Base-by-base conservation (phyloP, 2,329 filamentous ascomycete genomes). In the Corinectria fuckeliana region DNA sequence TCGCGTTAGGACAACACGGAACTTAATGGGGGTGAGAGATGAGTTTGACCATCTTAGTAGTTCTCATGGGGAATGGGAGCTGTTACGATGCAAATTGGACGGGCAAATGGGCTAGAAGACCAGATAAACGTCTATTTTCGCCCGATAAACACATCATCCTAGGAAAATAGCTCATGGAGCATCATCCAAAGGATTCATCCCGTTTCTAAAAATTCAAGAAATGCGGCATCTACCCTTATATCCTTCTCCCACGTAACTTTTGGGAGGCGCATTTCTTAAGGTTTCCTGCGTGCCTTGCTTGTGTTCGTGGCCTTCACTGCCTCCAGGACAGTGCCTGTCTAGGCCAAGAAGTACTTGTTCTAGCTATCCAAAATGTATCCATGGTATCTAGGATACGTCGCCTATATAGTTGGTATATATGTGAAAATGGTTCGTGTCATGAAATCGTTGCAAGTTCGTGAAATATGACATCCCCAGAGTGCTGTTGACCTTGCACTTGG, bases 341-440 rank as follows among this genome's bases (percentile, higher is more conserved):
- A 54, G 44, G 47, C 60, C 58, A 47, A 16, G 36, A 38, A 30
- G 56, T 42, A 49, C 20, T 54, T 25, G 48, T 39, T 63, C 64
- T 58, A 48, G 53, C 60, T 68, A 57, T 62, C 41, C 64, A 57
- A 67, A 67, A 69, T 64, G 62, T 56, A 61, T 60, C 56, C 48
- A 62, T 45, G 39, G 60, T 54, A 69, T 68, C 45, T 52, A 60
- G 50, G 56, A 58, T 64, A 51, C 60, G 65, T 36, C 39, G 47
- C 50, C 21, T 65, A 59, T 62, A 54, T 64, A n/a, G 30, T 49
- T 34, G 51, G 41, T 60, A 36, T 56, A 56, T 56, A 42, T 56
- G 52, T 21, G 48, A 60, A 50, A 36, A 50, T 56, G 25, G 51
- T 54, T 56, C 52, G 30, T 60, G 50, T 61, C 58, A 54, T 61